phyloP scores from a whole-genome alignment of 176 grass and related monocot genomes.

The sorghum (Sorghum bicolor) region DNA sequence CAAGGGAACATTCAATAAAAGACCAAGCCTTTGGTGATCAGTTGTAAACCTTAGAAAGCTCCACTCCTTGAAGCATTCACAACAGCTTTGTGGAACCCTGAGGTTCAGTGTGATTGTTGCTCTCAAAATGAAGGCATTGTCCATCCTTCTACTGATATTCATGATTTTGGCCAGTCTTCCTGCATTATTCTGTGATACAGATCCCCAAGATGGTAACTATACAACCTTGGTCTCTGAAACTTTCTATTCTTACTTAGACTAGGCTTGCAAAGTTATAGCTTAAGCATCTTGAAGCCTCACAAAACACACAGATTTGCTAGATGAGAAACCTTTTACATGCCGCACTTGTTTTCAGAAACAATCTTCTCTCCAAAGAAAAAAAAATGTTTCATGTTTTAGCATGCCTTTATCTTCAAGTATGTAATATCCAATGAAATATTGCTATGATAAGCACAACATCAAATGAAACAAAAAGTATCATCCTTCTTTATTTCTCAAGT shows the following conservation, averaged over 20 bases:
- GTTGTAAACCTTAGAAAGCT: slow-evolving; percentile 14
- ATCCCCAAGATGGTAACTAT: slow-evolving; percentile 51
- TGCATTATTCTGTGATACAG: slow-evolving; percentile 24
- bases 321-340: neutral
- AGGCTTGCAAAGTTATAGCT: slow-evolving; percentile 21
- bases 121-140: slow-evolving; percentile 25
- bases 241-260: slow-evolving; percentile 3
- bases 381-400: neutral
- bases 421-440: neutral
- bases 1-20: slow-evolving; percentile 11
- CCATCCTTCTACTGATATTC: slow-evolving; percentile 30
- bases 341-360: neutral
- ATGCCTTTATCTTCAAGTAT: neutral
- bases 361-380: neutral
- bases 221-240: neutral
- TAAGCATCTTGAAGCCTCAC: neutral
- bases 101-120: neutral
- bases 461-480: neutral
- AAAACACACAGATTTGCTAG: neutral
- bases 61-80: slow-evolving; percentile 6
- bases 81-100: neutral
- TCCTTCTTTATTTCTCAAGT: slow-evolving; percentile 25
- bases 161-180: slow-evolving; percentile 29
- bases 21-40: slow-evolving; percentile 16
- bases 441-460: slow-evolving; percentile 2